Percentiles rank a stretch among this genome's conserved stretches.
These are phyloP conservation scores for barley (Hordeum vulgare) DNA, from an alignment of 176 grass and related monocot species.

Conservation along the genomic window MorexV3_pseudomolecules_assembly NC_058524.1:618088288-618088787, in stretches of 20 bases:
- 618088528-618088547: slow-evolving; percentile 19
- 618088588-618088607: slow-evolving; percentile 16
- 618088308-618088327: neutral
- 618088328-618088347: neutral
- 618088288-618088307: neutral
- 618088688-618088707: neutral
- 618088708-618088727: neutral
- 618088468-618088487: slow-evolving; percentile 18
- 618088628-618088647: neutral
- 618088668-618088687: slow-evolving; percentile 17
- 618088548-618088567: slow-evolving; percentile 46
- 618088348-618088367: too few species aligned
- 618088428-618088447: slow-evolving; percentile 74
- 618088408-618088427: slow-evolving; percentile 83
- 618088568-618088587: slow-evolving; percentile 22
- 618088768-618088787: too few species aligned
- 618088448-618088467: slow-evolving; percentile 70
- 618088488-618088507: slow-evolving; percentile 35
- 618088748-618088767: too few species aligned
- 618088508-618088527: slow-evolving; percentile 40
- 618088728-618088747: neutral
- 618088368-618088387: too few species aligned
- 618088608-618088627: neutral
- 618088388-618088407: neutral
- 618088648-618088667: neutral